Percentiles rank a stretch among this genome's conserved stretches.
phyloP scores from a whole-genome alignment of 495 filamentous ascomycete species.

The Daldinia childiae region DNA sequence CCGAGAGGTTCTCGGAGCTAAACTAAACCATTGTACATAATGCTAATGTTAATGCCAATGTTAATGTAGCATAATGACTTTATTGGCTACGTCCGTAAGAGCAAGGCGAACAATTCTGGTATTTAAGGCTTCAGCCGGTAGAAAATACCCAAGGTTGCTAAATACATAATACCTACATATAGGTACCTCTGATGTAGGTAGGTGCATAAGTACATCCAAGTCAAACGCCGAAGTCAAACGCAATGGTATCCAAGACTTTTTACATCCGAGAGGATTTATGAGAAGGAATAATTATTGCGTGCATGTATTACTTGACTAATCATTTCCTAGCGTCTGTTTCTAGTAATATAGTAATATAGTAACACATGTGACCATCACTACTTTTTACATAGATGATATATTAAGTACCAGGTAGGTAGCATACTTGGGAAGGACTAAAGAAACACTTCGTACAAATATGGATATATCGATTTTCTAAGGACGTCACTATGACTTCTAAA shows the following conservation, averaged over 20 bases:
- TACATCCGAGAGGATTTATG: background rate
- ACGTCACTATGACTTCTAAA: conserved; percentile 26
- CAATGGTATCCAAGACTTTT: background rate
- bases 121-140: conserved; percentile 19
- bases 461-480: conserved; percentile 5
- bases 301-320: background rate
- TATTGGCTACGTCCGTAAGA: conserved; percentile 22
- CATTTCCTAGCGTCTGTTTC: background rate
- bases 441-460: background rate
- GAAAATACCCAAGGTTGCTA: conserved; percentile 8
- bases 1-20: conserved; percentile 34
- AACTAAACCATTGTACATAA: too few species aligned
- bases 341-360: background rate
- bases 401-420: too few species aligned
- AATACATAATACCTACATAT: background rate
- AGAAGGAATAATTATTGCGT: background rate
- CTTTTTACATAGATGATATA: background rate
- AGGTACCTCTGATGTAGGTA: background rate
- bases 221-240: too few species aligned
- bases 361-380: too few species aligned
- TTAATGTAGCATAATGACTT: conserved; percentile 10
- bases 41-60: too few species aligned
- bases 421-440: background rate
- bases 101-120: conserved; percentile 2
- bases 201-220: background rate